Conservation (phyloP, 2,329 filamentous ascomycete genomes). For the Colletotrichum musae region DNA sequence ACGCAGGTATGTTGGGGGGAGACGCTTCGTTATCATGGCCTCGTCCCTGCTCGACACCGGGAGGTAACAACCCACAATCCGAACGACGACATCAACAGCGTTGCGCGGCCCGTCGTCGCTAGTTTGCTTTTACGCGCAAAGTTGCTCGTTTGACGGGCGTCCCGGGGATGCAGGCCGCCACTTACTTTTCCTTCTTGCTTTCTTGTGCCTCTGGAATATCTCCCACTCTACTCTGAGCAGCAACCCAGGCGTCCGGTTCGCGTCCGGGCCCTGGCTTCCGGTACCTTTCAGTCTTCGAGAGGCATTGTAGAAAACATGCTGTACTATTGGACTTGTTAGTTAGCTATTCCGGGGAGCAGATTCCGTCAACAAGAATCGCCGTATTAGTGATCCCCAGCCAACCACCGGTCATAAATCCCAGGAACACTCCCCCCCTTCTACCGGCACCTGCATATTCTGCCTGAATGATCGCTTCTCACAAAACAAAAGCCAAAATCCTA, state of each 20-base stretch:
- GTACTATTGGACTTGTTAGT: too few species aligned
- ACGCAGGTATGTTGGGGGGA: too few species aligned
- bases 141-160: slow-evolving; percentile 6
- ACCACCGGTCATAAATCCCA: too few species aligned
- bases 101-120: slow-evolving; percentile 9
- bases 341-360: too few species aligned
- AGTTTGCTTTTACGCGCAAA: neutral
- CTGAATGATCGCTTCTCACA: slow-evolving; percentile 6
- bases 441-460: neutral
- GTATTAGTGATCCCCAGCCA: too few species aligned
- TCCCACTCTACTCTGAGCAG: too few species aligned
- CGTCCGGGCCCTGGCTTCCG: too few species aligned
- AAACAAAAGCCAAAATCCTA: too few species aligned
- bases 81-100: neutral
- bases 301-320: too few species aligned
- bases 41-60: neutral
- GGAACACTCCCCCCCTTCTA: neutral
- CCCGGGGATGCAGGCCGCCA: slow-evolving; percentile 6
- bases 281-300: too few species aligned
- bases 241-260: too few species aligned
- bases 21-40: neutral
- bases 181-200: neutral
- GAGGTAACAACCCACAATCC: slow-evolving; percentile 8
- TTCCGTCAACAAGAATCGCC: too few species aligned
- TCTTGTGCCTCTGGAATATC: neutral